phyloP scores from a whole-genome alignment of 2,329 filamentous ascomycete species.

The Penicillium expansum region DNA sequence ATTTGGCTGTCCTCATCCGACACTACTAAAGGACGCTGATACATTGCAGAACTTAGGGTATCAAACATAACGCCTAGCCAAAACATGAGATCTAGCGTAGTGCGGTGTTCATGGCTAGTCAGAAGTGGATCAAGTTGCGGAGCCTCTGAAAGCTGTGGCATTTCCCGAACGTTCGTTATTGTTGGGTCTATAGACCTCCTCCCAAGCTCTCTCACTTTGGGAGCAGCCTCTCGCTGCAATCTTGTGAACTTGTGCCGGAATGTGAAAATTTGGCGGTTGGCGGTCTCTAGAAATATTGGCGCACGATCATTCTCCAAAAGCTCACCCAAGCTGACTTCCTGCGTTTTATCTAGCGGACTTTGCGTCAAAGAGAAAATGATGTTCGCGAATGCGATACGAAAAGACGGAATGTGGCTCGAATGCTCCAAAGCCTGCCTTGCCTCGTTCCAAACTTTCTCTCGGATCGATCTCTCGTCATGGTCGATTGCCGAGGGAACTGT shows the following conservation, averaged over 20 bases:
- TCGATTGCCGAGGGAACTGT: conserved; percentile 10
- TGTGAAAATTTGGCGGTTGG: conserved; percentile 40
- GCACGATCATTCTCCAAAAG: conserved; percentile 28
- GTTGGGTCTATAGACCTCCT: background rate
- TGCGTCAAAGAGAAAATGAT: conserved; percentile 49
- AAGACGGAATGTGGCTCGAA: conserved; percentile 44
- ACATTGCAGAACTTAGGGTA: conserved; percentile 56
- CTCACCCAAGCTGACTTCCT: conserved; percentile 16
- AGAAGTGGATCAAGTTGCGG: conserved; percentile 13
- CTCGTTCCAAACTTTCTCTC: conserved; percentile 44
- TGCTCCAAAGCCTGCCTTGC: conserved; percentile 40
- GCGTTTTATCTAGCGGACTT: conserved; percentile 33
- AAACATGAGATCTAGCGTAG: conserved; percentile 55
- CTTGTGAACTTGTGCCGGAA: conserved; percentile 25
- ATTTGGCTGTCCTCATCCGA: conserved; percentile 49
- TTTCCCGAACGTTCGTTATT: background rate
- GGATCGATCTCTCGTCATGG: conserved; percentile 39
- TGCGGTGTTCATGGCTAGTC: conserved; percentile 32
- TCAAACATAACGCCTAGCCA: conserved; percentile 62
- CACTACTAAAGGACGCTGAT: conserved; percentile 46
- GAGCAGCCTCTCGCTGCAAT: conserved; percentile 12
- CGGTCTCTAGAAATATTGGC: conserved; percentile 41
- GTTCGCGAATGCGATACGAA: conserved; percentile 46
- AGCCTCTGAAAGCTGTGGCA: background rate
- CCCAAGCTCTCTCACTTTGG: background rate